Conservation (phyloP, 164 flowering plant species). For the Magnolia officinalis region DNA sequence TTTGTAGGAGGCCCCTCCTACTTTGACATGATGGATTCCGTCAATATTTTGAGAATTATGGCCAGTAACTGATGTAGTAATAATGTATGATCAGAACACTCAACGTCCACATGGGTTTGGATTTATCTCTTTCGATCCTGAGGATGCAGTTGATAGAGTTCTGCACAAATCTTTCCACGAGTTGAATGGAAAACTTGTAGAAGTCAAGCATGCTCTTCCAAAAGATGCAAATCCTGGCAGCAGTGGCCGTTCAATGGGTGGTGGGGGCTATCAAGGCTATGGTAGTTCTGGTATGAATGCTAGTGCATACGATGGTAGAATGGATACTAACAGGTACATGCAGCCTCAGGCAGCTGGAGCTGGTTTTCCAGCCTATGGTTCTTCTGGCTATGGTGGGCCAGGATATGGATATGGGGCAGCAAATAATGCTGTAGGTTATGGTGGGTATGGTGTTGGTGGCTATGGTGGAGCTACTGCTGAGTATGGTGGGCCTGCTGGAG, state of each 20-base stretch:
- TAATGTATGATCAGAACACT: too few relatives aligned
- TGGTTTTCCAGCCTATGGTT: conserved; percentile 71
- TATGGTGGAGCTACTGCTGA: conserved; percentile 65
- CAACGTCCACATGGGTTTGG: too few relatives aligned
- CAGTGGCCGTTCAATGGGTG: conserved; percentile 49
- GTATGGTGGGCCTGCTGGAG: conserved; percentile 60
- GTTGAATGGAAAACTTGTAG: too few relatives aligned
- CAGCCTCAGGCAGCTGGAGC: conserved; percentile 67
- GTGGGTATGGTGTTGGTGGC: conserved; percentile 56
- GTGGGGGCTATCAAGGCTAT: conserved; percentile 66
- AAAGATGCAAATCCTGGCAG: conserved; percentile 32
- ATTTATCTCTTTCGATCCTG: too few relatives aligned
- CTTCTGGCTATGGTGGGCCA: conserved; percentile 64
- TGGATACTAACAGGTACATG: conserved; percentile 76
- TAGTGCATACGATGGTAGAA: conserved; percentile 57
- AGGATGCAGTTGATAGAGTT: too few relatives aligned
- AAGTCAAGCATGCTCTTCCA: too few relatives aligned
- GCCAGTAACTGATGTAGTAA: too few relatives aligned
- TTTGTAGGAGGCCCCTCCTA: too few relatives aligned
- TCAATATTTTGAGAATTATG: too few relatives aligned
- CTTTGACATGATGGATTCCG: conserved; percentile 17
- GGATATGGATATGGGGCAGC: conserved; percentile 82
- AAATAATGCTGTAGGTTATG: conserved; percentile 72
- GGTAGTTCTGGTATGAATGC: conserved; percentile 59
- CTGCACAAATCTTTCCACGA: neutral